Evolutionary conservation across 306 rosid species (phyloP).

Genomic region (Macrotyloma uniflorum): DNA sequence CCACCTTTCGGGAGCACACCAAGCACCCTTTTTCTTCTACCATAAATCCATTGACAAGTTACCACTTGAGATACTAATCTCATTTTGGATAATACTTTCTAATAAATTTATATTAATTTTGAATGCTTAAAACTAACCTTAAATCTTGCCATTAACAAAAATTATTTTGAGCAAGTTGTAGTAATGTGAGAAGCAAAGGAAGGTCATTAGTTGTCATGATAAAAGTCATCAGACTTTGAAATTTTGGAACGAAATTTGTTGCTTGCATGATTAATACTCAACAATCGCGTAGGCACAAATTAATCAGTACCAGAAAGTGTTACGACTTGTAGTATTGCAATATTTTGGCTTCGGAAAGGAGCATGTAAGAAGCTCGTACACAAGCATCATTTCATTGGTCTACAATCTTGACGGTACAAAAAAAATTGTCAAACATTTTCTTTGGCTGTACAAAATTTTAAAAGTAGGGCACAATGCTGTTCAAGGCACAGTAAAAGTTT

Average conservation of each 20-base stretch:
- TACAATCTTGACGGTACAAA: neutral
- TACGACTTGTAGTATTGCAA: neutral
- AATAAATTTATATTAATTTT: neutral
- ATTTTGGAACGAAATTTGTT: neutral
- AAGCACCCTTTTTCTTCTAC: too few species aligned
- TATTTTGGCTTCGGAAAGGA: neutral
- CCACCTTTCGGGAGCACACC: neutral
- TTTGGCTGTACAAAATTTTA: neutral
- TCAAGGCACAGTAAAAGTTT: neutral
- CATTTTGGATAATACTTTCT: too few species aligned
- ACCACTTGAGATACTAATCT: neutral
- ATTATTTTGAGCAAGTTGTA: neutral
- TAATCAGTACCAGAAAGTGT: neutral
- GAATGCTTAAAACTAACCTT: neutral
- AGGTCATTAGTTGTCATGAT: neutral
- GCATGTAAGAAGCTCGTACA: neutral
- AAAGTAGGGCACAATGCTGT: neutral
- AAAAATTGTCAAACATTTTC: neutral
- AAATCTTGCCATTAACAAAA: neutral
- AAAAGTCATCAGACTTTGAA: neutral
- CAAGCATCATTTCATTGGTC: neutral
- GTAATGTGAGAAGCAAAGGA: too few species aligned
- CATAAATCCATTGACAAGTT: too few species aligned
- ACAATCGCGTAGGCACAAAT: neutral
- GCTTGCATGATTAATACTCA: neutral